Conservation (phyloP, 164 flowering plant genomes). For the Chimonanthus praecox region DNA sequence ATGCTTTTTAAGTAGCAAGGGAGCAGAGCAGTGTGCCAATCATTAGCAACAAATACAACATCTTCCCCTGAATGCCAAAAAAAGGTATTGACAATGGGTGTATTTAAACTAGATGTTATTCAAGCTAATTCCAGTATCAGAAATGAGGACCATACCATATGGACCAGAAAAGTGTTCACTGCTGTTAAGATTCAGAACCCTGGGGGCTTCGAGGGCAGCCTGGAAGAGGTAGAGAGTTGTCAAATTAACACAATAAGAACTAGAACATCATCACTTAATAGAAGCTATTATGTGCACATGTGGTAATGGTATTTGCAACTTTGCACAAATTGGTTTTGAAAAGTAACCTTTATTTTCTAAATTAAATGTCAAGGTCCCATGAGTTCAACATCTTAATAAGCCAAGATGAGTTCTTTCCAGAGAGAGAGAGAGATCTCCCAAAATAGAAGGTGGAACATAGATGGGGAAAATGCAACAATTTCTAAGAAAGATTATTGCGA, state of each 20-base stretch:
- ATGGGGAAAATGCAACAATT: too few relatives aligned
- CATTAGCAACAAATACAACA: conserved; percentile 65
- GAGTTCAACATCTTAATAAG: too few relatives aligned
- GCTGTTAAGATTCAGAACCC: conserved; percentile 60
- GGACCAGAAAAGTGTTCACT: conserved; percentile 73
- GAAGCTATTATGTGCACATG: too few relatives aligned
- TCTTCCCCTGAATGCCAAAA: conserved; percentile 48
- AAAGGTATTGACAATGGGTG: background rate
- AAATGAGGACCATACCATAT: conserved; percentile 42
- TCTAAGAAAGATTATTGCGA: too few relatives aligned
- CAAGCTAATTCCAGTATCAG: background rate
- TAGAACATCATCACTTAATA: too few relatives aligned
- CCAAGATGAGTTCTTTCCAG: too few relatives aligned
- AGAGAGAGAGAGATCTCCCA: too few relatives aligned
- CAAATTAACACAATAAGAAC: background rate
- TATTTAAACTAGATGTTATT: background rate
- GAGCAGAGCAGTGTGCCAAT: conserved; percentile 76
- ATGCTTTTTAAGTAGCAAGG: conserved; percentile 67
- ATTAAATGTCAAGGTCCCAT: too few relatives aligned
- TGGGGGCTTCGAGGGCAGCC: conserved; percentile 91
- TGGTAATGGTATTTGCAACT: too few relatives aligned
- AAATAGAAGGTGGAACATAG: too few relatives aligned
- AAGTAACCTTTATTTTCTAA: too few relatives aligned
- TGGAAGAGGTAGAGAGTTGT: conserved; percentile 14
- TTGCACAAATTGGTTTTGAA: too few relatives aligned